Evolutionary conservation across 306 rosid species (phyloP), one percentile per base, ranked within the genome.

Genomic region (Alnus glutinosa): DNA sequence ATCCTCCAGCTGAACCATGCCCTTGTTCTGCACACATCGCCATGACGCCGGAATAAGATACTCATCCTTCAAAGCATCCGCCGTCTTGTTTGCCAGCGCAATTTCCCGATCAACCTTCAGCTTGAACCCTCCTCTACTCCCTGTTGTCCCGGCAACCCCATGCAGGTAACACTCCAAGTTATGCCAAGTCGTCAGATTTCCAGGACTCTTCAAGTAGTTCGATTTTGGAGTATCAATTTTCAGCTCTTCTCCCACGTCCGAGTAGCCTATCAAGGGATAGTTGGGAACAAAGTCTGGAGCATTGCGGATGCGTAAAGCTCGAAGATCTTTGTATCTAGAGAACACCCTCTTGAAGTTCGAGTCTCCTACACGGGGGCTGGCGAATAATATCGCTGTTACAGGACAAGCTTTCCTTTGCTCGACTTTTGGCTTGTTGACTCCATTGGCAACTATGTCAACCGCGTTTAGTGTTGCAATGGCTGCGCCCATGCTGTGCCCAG

Each of bases 401-500:
- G 89, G 93, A 73, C 80, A 84, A 6, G 83, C 30, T 34, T 78
- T 81, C 15, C 49, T 46, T 30, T 86, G 79, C 30, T 76, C 75
- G 28, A 67, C 74, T 63, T 14, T 82, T 30, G 89, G 84, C 36
- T 62, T 80, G 87, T 95, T 91, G 49, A 81, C 78, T 0, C 88
- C 83, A 57, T 91, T 95, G 63, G 87, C 68, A 4, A 87, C 96
- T 61, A 95, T 95, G 85, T 95, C 98, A 0, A 85, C 52, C 19
- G 97, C 97, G 16, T 83, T 95, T 0, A 92, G 86, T 4, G 98
- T 92, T 47, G 98, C 94, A 23, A 91, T 9, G 74, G 98, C 95
- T 9, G 96, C 97, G 3, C 98, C 98, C 76, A 95, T 82, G 77
- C 98, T 95, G 74, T 92, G 98, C 5, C 97, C 98, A 0, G 94